These are phyloP conservation scores for Phanerochaete carnosa DNA, from an alignment of 768 basidiomycete species.

Conservation along the genomic window DNA sequence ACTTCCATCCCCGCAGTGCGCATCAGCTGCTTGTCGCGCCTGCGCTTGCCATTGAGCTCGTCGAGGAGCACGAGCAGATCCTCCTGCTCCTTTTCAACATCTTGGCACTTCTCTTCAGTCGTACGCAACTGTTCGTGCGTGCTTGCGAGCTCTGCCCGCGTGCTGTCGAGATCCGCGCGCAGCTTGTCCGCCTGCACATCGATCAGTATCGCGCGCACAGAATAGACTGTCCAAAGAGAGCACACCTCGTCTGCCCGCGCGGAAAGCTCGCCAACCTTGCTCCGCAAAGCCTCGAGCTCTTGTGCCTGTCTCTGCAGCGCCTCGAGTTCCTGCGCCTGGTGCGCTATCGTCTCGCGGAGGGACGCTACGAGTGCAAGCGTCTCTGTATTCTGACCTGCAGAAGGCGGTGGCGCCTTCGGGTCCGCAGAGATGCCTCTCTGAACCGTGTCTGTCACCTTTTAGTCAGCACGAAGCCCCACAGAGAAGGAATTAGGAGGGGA, in stretches of 20 bases:
- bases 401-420: slow-evolving; percentile 60
- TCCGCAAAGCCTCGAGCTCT: slow-evolving; percentile 72
- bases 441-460: slow-evolving; percentile 53
- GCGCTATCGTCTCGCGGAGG: slow-evolving; percentile 77
- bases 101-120: slow-evolving; percentile 65
- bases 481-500: not conserved
- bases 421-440: slow-evolving; percentile 71
- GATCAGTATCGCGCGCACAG: not conserved
- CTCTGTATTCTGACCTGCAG: slow-evolving; percentile 70
- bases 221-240: slow-evolving; percentile 9
- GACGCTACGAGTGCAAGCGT: slow-evolving; percentile 79
- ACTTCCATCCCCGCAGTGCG: slow-evolving; percentile 77
- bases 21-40: slow-evolving; percentile 78
- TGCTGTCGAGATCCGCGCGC: slow-evolving; percentile 40
- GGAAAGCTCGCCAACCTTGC: slow-evolving; percentile 52
- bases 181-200: slow-evolving; percentile 31
- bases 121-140: slow-evolving; percentile 46
- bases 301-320: slow-evolving; percentile 70
- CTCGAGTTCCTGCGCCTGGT: slow-evolving; percentile 81
- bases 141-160: slow-evolving; percentile 43
- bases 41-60: slow-evolving; percentile 84
- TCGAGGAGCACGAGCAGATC: slow-evolving; percentile 92
- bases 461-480: not conserved
- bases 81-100: slow-evolving; percentile 94
- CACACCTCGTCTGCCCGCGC: slow-evolving; percentile 36